Percentiles rank a stretch among this genome's conserved stretches.
phyloP scores from a whole-genome alignment of 495 filamentous ascomycete genomes.

The Penicillium lividum region DNA sequence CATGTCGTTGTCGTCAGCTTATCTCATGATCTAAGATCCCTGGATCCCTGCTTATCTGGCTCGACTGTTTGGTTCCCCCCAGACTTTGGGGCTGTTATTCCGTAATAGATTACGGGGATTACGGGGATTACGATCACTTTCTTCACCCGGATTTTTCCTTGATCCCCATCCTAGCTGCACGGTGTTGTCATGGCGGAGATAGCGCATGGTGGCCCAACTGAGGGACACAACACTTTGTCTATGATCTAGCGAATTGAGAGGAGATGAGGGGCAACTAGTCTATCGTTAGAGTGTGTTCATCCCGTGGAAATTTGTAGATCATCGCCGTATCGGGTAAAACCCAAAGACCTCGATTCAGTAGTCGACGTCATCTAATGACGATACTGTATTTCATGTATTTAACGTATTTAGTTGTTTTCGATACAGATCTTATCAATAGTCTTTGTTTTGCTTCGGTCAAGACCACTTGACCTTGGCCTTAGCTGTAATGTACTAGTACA shows the following conservation, averaged over 20 bases:
- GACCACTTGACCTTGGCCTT: no score
- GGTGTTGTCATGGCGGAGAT: not conserved
- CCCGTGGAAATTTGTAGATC: not conserved
- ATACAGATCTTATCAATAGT: not conserved
- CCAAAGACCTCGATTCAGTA: not conserved
- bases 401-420: no score
- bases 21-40: not conserved
- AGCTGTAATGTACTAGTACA: no score
- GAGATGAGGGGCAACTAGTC: not conserved
- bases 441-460: no score
- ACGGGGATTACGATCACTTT: not conserved
- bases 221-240: not conserved
- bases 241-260: not conserved
- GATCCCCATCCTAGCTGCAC: not conserved
- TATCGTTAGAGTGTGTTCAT: not conserved
- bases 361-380: not conserved
- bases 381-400: no score
- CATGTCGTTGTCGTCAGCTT: not conserved
- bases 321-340: not conserved
- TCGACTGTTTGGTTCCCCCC: not conserved
- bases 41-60: not conserved
- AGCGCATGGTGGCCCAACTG: not conserved
- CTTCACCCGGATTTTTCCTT: not conserved
- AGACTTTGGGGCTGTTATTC: not conserved
- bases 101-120: not conserved